Evolutionary conservation across 2,329 filamentous ascomycete species (phyloP).

Genomic region (Gnomoniopsis smithogilvyi): DNA sequence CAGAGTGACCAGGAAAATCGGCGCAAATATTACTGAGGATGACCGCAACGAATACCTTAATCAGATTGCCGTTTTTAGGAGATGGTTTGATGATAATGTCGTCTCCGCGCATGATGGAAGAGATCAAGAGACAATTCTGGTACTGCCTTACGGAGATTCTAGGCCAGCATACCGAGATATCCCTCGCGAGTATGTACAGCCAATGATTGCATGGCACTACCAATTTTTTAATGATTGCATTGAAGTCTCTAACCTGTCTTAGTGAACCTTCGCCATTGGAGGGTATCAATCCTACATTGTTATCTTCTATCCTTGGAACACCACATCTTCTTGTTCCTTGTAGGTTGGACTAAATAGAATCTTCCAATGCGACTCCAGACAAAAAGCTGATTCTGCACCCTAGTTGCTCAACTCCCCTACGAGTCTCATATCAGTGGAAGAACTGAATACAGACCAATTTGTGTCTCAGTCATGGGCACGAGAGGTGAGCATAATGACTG

Average conservation of each 20-base stretch:
- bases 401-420: slow-evolving; percentile 15
- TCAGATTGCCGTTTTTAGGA: slow-evolving; percentile 4
- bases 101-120: background rate
- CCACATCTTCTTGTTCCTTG: slow-evolving; percentile 13
- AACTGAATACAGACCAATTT: slow-evolving; percentile 11
- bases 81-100: slow-evolving; percentile 10
- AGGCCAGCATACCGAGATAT: slow-evolving; percentile 6
- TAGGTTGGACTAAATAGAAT: background rate
- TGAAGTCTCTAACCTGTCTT: background rate
- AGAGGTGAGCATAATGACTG: slow-evolving; percentile 2
- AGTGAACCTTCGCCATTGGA: slow-evolving; percentile 1
- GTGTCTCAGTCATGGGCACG: slow-evolving; percentile 11
- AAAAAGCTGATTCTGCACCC: background rate
- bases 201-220: no score
- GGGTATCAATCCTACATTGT: slow-evolving; percentile 2
- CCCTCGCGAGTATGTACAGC: slow-evolving; percentile 2
- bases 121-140: background rate
- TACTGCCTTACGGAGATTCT: slow-evolving; percentile 6
- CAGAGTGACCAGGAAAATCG: background rate
- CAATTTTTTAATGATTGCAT: no score
- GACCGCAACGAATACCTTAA: slow-evolving; percentile 6
- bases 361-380: no score
- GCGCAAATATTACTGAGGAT: slow-evolving; percentile 4
- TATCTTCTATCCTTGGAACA: slow-evolving; percentile 11
- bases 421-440: slow-evolving; percentile 9